phyloP scores from a whole-genome alignment of 139 green algal species.

The Haematococcus sp. region DNA sequence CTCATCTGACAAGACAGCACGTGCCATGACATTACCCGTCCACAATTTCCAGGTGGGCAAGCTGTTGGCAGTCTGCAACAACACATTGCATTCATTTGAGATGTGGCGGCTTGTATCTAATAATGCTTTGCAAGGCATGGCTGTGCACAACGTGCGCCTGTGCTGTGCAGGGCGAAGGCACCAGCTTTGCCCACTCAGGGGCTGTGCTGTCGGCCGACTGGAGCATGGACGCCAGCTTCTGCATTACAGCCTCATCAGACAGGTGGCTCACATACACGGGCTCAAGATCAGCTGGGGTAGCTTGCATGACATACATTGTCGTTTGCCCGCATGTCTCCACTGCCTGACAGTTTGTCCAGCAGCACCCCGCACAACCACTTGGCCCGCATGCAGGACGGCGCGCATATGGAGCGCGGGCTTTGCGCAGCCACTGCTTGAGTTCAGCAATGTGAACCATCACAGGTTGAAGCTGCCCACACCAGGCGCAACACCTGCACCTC shows the following conservation, averaged over 20 bases:
- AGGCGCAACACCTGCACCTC: background rate
- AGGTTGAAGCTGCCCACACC: background rate
- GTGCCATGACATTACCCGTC: slow-evolving; percentile 47
- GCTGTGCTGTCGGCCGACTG: slow-evolving; percentile 27
- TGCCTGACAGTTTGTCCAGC: too few species aligned
- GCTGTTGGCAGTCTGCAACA: background rate
- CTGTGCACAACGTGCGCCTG: background rate
- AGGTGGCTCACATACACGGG: too few species aligned
- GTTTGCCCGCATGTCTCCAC: too few species aligned
- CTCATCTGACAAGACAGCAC: slow-evolving; percentile 44
- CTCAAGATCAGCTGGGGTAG: too few species aligned
- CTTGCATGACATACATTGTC: too few species aligned
- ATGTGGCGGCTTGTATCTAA: too few species aligned
- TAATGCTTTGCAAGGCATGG: too few species aligned
- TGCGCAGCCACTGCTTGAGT: slow-evolving; percentile 37
- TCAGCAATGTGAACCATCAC: slow-evolving; percentile 37
- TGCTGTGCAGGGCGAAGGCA: slow-evolving; percentile 31
- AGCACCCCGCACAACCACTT: too few species aligned
- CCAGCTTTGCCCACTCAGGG: background rate
- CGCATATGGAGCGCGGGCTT: slow-evolving; percentile 35
- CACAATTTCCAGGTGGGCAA: slow-evolving; percentile 33
- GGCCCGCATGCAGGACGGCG: slow-evolving; percentile 1
- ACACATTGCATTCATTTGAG: too few species aligned
- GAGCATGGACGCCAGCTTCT: slow-evolving; percentile 39
- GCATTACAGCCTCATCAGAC: slow-evolving; percentile 54